phyloP scores from a whole-genome alignment of 352 stramenopile species.

The Phytophthora lateralis region DNA sequence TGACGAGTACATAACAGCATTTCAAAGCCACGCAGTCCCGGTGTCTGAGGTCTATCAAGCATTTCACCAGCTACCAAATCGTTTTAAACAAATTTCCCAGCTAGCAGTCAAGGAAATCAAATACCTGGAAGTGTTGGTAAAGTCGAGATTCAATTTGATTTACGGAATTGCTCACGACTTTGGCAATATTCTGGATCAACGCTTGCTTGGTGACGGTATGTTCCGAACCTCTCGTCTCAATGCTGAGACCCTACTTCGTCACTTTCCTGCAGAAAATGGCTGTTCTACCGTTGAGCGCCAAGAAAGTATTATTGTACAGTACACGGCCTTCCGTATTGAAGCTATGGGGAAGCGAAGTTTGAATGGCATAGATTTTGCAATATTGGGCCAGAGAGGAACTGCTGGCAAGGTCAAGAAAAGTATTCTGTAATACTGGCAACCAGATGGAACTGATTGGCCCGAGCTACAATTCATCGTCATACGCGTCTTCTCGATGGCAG shows the following conservation, averaged over 20 bases:
- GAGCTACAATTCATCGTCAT: neutral
- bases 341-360: neutral
- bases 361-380: neutral
- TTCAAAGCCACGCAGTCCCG: neutral
- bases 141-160: neutral
- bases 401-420: neutral
- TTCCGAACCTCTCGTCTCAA: neutral
- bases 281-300: neutral
- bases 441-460: neutral
- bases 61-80: neutral
- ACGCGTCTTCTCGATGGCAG: neutral
- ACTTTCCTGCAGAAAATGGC: neutral
- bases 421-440: neutral
- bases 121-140: neutral
- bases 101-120: neutral
- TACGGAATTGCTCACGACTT: neutral
- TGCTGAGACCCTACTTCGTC: neutral
- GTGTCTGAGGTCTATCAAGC: neutral
- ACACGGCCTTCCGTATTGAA: neutral
- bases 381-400: neutral
- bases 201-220: neutral
- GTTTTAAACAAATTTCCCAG: neutral
- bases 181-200: neutral
- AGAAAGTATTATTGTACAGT: neutral
- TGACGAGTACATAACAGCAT: neutral